Percentiles rank a stretch among this genome's conserved stretches.
Evolutionary conservation across 1,284 basidiomycete genomes (phyloP).

Genomic region (Ceratobasidium sp.): DNA sequence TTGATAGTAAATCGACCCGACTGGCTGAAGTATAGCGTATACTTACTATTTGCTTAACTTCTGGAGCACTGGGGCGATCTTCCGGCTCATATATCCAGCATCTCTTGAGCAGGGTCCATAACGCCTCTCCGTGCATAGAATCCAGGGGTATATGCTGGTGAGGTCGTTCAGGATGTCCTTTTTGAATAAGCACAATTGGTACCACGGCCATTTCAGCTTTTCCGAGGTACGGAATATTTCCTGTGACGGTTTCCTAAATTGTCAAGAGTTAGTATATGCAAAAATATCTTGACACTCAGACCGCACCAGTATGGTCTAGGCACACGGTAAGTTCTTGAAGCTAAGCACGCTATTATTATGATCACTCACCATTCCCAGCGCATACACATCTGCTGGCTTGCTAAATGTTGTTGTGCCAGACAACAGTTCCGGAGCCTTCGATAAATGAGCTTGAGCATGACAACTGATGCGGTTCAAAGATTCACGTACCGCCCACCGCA

Average conservation of each 20-base stretch:
- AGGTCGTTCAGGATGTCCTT: neutral
- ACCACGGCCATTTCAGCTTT: neutral
- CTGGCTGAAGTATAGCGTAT: neutral
- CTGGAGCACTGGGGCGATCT: neutral
- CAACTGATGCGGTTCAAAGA: no score
- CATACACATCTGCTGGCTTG: neutral
- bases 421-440: constrained; percentile 2
- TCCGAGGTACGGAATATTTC: neutral
- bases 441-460: neutral
- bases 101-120: neutral
- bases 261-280: neutral
- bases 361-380: constrained; percentile 18
- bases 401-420: neutral
- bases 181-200: neutral
- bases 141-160: neutral
- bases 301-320: neutral
- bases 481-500: constrained; percentile 4
- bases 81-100: constrained; percentile 19
- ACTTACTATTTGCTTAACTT: neutral
- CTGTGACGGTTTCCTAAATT: constrained; percentile 12
- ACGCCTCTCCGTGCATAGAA: neutral
- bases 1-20: neutral
- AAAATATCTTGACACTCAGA: no score
- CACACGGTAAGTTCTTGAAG: neutral
- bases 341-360: neutral